A percentile compares a stretch with the other conserved stretches of the same genome.
Evolutionary conservation across 257 asterid species (phyloP).

Genomic region (Solanum chmielewskii): DNA sequence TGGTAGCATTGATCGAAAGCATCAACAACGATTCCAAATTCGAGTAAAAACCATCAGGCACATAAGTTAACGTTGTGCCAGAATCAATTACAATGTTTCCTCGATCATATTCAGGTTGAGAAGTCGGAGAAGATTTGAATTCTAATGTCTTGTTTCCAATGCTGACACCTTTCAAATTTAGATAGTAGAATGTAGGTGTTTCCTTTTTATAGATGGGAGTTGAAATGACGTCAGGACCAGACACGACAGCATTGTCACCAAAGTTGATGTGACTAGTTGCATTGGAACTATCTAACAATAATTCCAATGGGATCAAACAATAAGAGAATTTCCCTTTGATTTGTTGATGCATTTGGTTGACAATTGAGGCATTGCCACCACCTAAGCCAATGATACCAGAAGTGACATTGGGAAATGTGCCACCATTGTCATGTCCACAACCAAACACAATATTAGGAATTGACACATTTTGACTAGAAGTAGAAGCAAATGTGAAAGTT

Average conservation of each 20-base stretch:
- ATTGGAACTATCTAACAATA: background rate
- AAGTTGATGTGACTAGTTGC: background rate
- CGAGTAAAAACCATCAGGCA: background rate
- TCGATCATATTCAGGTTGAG: background rate
- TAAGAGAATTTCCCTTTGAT: conserved; percentile 7
- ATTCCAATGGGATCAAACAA: background rate
- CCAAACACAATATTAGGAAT: background rate
- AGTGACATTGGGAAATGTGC: background rate
- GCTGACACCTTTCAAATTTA: background rate
- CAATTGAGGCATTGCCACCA: background rate
- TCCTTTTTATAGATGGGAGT: background rate
- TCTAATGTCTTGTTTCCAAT: conserved; percentile 1
- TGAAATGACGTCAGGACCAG: background rate
- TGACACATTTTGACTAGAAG: background rate
- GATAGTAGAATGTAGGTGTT: background rate
- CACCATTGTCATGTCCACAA: conserved; percentile 2
- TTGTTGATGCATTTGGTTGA: background rate
- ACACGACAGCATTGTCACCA: background rate
- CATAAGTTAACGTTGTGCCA: conserved; percentile 20
- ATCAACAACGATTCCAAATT: background rate
- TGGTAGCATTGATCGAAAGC: background rate
- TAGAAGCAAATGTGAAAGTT: background rate
- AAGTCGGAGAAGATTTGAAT: background rate
- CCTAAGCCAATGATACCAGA: conserved; percentile 11
- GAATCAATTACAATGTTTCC: conserved; percentile 41